Conservation (phyloP, 306 rosid species). For the Nissolia schottii region DNA sequence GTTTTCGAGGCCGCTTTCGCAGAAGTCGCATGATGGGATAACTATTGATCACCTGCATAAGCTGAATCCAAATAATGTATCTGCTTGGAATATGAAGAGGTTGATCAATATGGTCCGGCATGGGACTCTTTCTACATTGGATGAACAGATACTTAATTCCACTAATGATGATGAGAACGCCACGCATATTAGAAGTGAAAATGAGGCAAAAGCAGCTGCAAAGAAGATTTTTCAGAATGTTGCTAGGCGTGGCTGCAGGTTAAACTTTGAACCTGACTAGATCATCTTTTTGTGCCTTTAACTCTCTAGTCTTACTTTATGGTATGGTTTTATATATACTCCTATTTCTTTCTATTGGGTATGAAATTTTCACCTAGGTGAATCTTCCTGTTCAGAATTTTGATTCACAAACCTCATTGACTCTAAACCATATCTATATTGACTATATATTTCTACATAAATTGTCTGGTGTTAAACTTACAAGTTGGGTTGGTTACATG, state of each 20-base stretch:
- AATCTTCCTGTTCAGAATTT: not conserved
- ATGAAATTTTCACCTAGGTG: not conserved
- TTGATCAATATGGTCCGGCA: constrained; percentile 64
- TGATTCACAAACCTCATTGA: not conserved
- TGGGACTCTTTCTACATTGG: constrained; percentile 65
- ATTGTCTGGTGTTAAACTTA: not conserved
- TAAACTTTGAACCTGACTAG: not conserved
- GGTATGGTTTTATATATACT: not conserved
- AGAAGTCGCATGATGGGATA: constrained; percentile 53
- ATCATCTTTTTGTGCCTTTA: not conserved
- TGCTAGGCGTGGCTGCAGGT: constrained; percentile 70
- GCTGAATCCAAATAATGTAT: constrained; percentile 68
- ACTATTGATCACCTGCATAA: constrained; percentile 70
- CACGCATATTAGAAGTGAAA: constrained; percentile 62
- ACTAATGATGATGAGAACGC: constrained; percentile 43
- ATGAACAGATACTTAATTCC: constrained; percentile 55
- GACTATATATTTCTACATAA: no score
- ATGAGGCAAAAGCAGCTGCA: constrained; percentile 78
- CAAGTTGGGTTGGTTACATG: not conserved
- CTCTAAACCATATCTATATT: not conserved
- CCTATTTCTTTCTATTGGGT: not conserved
- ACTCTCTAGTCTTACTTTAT: not conserved
- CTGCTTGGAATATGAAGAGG: constrained; percentile 98
- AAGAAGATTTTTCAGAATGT: constrained; percentile 81
- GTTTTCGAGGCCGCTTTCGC: constrained; percentile 38